Evolutionary conservation across 2,329 filamentous ascomycete genomes (phyloP), one percentile per base, ranked within the genome.

Genomic region (Fusarium brachygibbosum): DNA sequence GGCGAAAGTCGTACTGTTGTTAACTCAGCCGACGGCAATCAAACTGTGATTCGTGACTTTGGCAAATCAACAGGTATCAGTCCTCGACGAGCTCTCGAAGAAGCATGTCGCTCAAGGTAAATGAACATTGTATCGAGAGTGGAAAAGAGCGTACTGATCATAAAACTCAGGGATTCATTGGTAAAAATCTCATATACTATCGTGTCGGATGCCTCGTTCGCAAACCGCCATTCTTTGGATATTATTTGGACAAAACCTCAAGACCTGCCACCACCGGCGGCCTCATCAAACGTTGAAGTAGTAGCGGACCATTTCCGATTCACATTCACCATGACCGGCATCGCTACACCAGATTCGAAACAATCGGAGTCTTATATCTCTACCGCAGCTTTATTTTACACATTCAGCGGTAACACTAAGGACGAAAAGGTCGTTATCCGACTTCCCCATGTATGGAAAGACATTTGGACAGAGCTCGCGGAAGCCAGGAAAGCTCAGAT

Each of bases 281-380:
- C 70, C 3, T 77, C 80, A 5, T 68, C 81, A 3, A 80, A 84
- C 4, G 75, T 87, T 12, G 83, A 86, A 60, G 76, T 82, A 14
- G 77, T 79, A 25, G 78, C 82, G 13, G 81, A 83, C 16, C 81
- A 86, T 7, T 85, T 80, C 19, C 83, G 84, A 34, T 88, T 91
- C 25, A 87, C 83, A 13, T 89, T 96, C 70, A 91, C 90, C 41
- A 97, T 98, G 91, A 84, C 82, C 6, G 85, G 86, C 0, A 80
- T 97, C 42, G 91, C 93, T 13, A 91, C 93, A 0, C 88, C 93
- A 1, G 91, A 93, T 54, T 72, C 84, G 14, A 89, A 90, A 68
- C 94, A 99, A 76, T 97, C 96, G 8, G 94, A 98, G 78, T 90
- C 91, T 2, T 98, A 91, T 72, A 86, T 96, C 41, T 92, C 94